Percentiles rank a stretch among this genome's conserved stretches.
Evolutionary conservation across 768 basidiomycete species (phyloP).

Genomic region (Cyclocybe cylindracea): DNA sequence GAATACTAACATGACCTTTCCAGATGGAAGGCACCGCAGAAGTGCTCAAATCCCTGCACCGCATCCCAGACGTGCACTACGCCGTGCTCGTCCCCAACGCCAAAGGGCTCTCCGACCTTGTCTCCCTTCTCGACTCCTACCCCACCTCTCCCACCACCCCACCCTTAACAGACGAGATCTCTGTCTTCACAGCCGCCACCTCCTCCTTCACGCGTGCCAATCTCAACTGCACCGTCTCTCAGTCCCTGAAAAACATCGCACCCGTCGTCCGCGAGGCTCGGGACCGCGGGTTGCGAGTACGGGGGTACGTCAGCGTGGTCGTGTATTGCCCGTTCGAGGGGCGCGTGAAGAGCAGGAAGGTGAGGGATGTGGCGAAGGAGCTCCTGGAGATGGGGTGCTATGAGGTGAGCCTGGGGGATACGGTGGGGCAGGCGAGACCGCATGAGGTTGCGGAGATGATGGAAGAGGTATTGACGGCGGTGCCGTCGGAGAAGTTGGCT

Average conservation of each 20-base stretch:
- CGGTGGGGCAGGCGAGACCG: conserved; percentile 85
- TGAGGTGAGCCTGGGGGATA: conserved; percentile 91
- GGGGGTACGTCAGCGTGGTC: conserved; percentile 86
- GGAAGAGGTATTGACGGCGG: conserved; percentile 61
- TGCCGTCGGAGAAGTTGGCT: conserved; percentile 71
- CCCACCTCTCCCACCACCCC: conserved; percentile 36
- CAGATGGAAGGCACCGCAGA: conserved; percentile 89
- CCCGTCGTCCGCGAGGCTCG: conserved; percentile 62
- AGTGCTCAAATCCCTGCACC: conserved; percentile 62
- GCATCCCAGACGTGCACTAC: conserved; percentile 58
- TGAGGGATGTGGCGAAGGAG: conserved; percentile 69
- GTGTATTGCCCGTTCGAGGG: conserved; percentile 90
- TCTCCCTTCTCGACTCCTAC: conserved; percentile 51
- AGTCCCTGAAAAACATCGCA: conserved; percentile 65
- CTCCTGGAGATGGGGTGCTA: conserved; percentile 92
- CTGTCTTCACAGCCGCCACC: conserved; percentile 88
- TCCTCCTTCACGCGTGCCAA: conserved; percentile 87
- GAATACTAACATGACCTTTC: not conserved
- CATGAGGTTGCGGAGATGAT: conserved; percentile 66
- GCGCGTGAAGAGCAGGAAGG: conserved; percentile 58
- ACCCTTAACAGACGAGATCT: conserved; percentile 76
- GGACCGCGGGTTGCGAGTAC: conserved; percentile 65
- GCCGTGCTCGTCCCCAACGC: conserved; percentile 83
- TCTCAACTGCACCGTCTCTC: conserved; percentile 72
- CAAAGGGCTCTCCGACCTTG: conserved; percentile 71